Percentiles rank a stretch among this genome's conserved stretches.
Conservation (phyloP, 257 asterid genomes). For the Ligustrum vulgare region DNA sequence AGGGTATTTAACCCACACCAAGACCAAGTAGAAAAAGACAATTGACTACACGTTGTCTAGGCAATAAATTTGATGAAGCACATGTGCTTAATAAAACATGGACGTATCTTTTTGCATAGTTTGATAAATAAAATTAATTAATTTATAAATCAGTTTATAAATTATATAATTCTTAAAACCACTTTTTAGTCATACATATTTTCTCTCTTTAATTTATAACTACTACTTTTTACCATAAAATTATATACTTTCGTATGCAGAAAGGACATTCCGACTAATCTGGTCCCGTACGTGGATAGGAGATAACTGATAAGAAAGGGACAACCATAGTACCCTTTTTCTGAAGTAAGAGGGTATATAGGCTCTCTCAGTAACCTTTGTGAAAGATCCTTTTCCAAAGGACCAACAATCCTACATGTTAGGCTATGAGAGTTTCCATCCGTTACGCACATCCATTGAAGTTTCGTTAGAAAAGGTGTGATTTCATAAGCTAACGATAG, state of each 20-base stretch:
- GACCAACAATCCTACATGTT: constrained; percentile 5
- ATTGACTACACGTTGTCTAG: too few relatives aligned
- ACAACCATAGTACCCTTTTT: constrained; percentile 49
- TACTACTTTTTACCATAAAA: too few relatives aligned
- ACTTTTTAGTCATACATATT: neutral
- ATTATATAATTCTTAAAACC: neutral
- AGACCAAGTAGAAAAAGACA: too few relatives aligned
- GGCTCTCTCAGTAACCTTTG: constrained; percentile 11
- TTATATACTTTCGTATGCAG: neutral
- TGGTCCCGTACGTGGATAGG: constrained; percentile 16
- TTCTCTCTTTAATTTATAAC: too few relatives aligned
- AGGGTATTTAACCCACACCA: too few relatives aligned
- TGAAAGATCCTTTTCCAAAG: constrained; percentile 26
- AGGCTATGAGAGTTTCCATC: constrained; percentile 24
- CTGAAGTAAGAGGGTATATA: constrained; percentile 50
- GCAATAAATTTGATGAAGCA: too few relatives aligned
- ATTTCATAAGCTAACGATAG: constrained; percentile 15
- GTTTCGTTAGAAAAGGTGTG: constrained; percentile 14
- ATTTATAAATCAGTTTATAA: neutral
- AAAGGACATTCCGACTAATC: constrained; percentile 18
- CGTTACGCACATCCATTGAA: constrained; percentile 12
- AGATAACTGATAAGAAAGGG: constrained; percentile 37
- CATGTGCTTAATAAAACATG: too few relatives aligned
- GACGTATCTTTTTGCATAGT: too few relatives aligned
- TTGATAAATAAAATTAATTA: neutral